phyloP scores from a whole-genome alignment of 345 rosid species.

The Syzygium jambos region DNA sequence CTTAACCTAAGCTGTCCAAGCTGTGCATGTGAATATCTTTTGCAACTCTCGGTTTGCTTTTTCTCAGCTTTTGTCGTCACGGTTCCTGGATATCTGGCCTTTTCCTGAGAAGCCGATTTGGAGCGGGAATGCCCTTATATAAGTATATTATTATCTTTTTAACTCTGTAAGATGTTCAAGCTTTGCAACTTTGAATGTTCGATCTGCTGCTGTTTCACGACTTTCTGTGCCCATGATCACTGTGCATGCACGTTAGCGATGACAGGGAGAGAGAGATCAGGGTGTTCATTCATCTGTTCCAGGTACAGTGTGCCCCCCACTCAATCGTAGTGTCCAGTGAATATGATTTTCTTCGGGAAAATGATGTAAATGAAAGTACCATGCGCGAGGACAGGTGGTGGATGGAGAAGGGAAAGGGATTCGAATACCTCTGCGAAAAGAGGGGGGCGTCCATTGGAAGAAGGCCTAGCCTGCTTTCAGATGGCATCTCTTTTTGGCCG shows the following conservation, averaged over 20 bases:
- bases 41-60: neutral
- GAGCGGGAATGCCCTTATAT: neutral
- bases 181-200: neutral
- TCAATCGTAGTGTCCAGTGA: neutral
- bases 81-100: neutral
- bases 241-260: neutral
- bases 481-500: neutral
- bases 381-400: neutral
- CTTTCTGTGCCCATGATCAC: neutral
- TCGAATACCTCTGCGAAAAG: neutral
- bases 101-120: neutral
- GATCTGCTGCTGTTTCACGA: neutral
- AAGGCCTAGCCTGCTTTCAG: neutral
- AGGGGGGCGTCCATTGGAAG: neutral
- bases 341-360: neutral
- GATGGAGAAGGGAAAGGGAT: neutral
- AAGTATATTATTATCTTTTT: neutral
- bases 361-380: neutral
- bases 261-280: neutral
- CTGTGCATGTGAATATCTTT: neutral
- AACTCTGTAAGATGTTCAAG: neutral
- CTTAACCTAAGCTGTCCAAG: neutral
- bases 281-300: too few relatives aligned
- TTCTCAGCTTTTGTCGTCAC: neutral
- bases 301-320: too few relatives aligned